Base-by-base conservation (phyloP, 2,329 filamentous ascomycete species). In the Cryphonectria radicalis region DNA sequence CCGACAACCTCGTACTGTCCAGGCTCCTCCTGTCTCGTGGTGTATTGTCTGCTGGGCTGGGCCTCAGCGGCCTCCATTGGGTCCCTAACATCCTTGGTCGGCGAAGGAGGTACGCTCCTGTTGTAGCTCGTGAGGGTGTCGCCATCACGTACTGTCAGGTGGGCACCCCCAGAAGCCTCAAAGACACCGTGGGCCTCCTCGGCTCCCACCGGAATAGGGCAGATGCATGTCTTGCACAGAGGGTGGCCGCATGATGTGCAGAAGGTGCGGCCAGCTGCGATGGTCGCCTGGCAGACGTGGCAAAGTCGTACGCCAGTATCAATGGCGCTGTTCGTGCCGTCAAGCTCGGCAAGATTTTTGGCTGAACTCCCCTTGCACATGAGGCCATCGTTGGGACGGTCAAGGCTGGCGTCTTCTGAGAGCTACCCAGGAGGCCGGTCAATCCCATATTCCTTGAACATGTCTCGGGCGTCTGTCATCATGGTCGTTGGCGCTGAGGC, bases 161-260 rank as follows among this genome's bases (percentile, higher is more conserved):
- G 73, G 6, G 67, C 67, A 37, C 69, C 70, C 2, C 69, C 67
- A 1, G 70, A 69, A 10, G 69, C 53, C 43, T 76, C 74, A 66
- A 77, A 76, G 37, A 66, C 60, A 10, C 71, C 64, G 69, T 77
- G 75, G 3, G 72, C 72, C 11, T 75, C 74, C 22, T 75, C 73
- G 13, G 72, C 73, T 19, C 72, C 74, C 35, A 76, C 68, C 3
- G 77, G 75, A 13, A 81, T 70, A 66, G 84, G 80, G 60, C 79
- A 81, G 11, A 77, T 79, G 73, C 87, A 89, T 69, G 83, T 83
- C 43, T 78, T 73, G 74, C 87, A 89, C 22, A 86, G 81, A 13
- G 80, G 81, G 75, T 89, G 87, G 0, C 84, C 85, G 74, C 87
- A 89, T 59, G 81, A 81, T 42, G 79, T 76, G 74, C 86, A 89